Conservation (phyloP, 176 grass and related monocot species). For the barley (Hordeum vulgare) region DNA sequence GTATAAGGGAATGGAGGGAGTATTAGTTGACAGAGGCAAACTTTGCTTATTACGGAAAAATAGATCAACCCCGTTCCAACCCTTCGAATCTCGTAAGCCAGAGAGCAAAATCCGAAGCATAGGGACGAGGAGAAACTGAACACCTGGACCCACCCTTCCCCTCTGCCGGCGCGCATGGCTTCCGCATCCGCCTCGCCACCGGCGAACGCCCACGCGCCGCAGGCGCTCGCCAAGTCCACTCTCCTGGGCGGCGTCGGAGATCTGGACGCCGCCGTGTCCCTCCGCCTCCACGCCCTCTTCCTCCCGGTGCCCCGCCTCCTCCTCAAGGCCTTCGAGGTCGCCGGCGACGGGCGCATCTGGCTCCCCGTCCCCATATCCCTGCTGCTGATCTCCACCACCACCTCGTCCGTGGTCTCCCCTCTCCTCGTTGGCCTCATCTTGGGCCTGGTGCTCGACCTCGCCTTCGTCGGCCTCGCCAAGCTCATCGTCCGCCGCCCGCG, state of each 20-base stretch:
- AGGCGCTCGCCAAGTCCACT: not conserved
- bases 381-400: constrained; percentile 43
- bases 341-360: constrained; percentile 85
- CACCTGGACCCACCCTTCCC: not conserved
- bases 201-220: not conserved
- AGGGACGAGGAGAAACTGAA: not conserved
- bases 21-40: too few species aligned
- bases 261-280: constrained; percentile 48
- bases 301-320: constrained; percentile 64
- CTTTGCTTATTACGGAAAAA: too few species aligned
- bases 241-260: constrained; percentile 28
- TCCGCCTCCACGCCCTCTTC: constrained; percentile 59
- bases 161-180: constrained; percentile 26
- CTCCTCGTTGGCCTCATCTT: constrained; percentile 47
- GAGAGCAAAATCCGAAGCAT: not conserved
- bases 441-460: constrained; percentile 62
- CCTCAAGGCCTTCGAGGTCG: constrained; percentile 85
- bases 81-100: not conserved
- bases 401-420: constrained; percentile 28
- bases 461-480: constrained; percentile 72
- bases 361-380: constrained; percentile 69
- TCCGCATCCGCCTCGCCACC: not conserved
- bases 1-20: too few species aligned
- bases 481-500: constrained; percentile 69
- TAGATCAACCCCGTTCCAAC: not conserved